Conservation (phyloP, 331 rosid genomes). For the Erythrophleum ivorense region DNA sequence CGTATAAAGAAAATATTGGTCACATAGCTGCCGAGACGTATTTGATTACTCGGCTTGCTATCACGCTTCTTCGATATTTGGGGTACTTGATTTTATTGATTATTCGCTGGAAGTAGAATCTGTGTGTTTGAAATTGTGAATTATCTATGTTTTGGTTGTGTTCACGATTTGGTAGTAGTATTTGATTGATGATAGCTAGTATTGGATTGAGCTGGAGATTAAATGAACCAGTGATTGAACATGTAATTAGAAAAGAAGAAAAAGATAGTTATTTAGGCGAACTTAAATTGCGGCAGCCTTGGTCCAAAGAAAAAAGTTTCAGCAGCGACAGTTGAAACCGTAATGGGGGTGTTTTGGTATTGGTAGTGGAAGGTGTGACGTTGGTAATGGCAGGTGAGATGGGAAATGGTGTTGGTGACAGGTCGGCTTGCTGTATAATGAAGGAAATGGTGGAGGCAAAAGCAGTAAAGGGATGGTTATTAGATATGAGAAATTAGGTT, state of each 20-base stretch:
- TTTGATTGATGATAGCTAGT: background rate
- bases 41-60: conserved; percentile 68
- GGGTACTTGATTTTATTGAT: conserved; percentile 53
- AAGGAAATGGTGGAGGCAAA: background rate
- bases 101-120: conserved; percentile 9
- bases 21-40: conserved; percentile 86
- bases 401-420: background rate
- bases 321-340: background rate
- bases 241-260: background rate
- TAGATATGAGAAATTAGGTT: background rate
- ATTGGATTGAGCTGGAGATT: background rate
- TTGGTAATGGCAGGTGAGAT: background rate
- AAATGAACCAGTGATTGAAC: background rate
- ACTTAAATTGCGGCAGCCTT: background rate
- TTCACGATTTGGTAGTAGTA: background rate
- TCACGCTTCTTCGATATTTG: conserved; percentile 86
- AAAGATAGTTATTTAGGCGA: background rate
- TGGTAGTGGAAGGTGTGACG: background rate
- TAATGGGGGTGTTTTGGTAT: background rate
- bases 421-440: background rate
- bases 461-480: conserved; percentile 2
- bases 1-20: conserved; percentile 53
- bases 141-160: background rate
- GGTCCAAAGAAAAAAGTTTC: background rate
- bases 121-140: background rate